Evolutionary conservation across 1,284 basidiomycete species (phyloP), one percentile per base, ranked within the genome.

Genomic region (Sporisorium graminicola): DNA sequence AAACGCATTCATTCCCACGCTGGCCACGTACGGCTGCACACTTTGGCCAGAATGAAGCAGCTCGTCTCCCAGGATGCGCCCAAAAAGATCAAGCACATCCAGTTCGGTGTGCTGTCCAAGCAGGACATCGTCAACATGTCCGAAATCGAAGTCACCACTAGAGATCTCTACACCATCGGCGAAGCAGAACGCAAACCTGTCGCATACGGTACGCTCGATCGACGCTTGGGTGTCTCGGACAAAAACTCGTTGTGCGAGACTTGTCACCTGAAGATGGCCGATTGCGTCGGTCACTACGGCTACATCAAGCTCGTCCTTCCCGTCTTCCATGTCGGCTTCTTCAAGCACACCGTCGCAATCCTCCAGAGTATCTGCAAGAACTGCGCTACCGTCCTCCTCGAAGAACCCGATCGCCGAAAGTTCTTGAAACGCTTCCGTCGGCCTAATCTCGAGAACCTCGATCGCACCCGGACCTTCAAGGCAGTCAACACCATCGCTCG

Each of bases 211-310:
- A 79, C 80, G 10, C 68, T 85, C 7, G 84, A 85, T 58, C 69
- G 82, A n/a, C 75, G 84, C 13, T 56, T 85, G 62, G 97, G 97
- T 50, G 96, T 96, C 2, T 94, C 94, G 47, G 95, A 98, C 86
- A 99, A 99, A 88, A 90, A 89, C 71, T 90, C 92, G 12, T 92
- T 91, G 77, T 99, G 97, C 87, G 93, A 96, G 86, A 99, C 97
- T 0, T 99, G 97, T 83, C 94, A 94, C 16, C 90, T 95, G 73
- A 91, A 91, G 46, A 92, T 94, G 65, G 93, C 95, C 2, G 94
- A 98, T 77, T 99, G 97, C 86, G 95, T 98, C 7, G 97, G 97
- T 1, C 95, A 98, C 86, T 98, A 96, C 86, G 95, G 95, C 55
- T 86, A 86, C 71, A 86, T 86, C 80, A 85, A 85, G 65, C 90